Base-by-base conservation (phyloP, 495 filamentous ascomycete genomes). In the Hypoxylon lienhwacheense region DNA sequence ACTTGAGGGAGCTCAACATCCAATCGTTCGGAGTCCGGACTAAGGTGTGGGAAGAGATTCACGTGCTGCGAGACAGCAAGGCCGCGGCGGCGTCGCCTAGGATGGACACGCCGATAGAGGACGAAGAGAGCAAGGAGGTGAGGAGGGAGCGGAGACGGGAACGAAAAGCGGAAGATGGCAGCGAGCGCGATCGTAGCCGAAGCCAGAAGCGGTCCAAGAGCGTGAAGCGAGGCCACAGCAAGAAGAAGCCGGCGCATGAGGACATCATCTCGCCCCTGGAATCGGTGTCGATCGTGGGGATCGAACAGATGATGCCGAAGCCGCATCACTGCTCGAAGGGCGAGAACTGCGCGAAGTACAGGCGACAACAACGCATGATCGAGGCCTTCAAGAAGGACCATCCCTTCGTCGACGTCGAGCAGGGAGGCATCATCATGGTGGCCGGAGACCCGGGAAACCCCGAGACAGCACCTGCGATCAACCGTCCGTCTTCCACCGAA, bases 1-100 rank as follows among this genome's bases (percentile, higher is more conserved):
- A 97, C 64, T 76, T 98, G n/a, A 90, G 91, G 63, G 93, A 98
- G 71, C 83, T 97, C 4, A 87, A 87, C 15, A 95, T 98, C 52
- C 72, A 78, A n/a, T 97, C 93, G 0, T 97, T 97, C 70, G 93
- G 93, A 11, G 90, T 92, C 57, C 82, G 93, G 15, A 90, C 90
- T 43, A 81, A 80, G 53, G 63, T 98, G 0, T 96, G 95, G 91
- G 82, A 83, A 56, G 85, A 87, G 53, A 95, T 97, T 47, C 80
- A 86, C 58, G 69, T 76, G 6, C 80, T 96, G 8, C 78, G 85
- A 32, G 80, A 82, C 47, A 85, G 77, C 53, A 77, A 79, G 25
- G 55, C 47, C 24, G 45, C 57, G 6, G 58, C 45, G 19, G 70
- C 73, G 33, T 79, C 81, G 45, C 79, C 78, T n/a, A 65, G 72